A percentile compares a stretch with the other conserved stretches of the same genome.
Evolutionary conservation across 106 monocot species (phyloP).

Genomic region (Dendrobium chrysotoxum): DNA sequence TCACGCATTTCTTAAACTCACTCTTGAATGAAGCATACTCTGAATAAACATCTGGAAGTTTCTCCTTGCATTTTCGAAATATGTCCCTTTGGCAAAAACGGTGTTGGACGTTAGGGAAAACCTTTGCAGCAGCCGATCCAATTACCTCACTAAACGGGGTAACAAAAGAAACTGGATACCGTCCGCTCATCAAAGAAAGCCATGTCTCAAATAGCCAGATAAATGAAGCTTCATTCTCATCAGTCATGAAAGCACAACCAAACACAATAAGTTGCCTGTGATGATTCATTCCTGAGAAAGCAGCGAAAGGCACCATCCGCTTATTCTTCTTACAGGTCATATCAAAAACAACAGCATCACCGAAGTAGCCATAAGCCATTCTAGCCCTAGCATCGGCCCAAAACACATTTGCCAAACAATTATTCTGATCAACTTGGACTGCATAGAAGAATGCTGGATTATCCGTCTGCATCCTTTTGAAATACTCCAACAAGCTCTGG

Average conservation of each 20-base stretch:
- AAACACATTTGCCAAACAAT: conserved; percentile 79
- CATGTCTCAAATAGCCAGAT: conserved; percentile 88
- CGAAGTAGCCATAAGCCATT: conserved; percentile 71
- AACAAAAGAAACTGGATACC: conserved; percentile 50
- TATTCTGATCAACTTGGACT: conserved; percentile 64
- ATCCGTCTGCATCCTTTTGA: conserved; percentile 87
- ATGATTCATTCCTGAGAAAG: conserved; percentile 89
- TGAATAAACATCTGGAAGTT: conserved; percentile 38
- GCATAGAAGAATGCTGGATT: conserved; percentile 96
- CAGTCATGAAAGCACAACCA: conserved; percentile 79
- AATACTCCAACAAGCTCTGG: conserved; percentile 82
- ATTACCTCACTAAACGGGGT: conserved; percentile 37
- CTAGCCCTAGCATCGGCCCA: conserved; percentile 90
- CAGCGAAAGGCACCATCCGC: conserved; percentile 57
- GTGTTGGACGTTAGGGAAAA: conserved; percentile 52
- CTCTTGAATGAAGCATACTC: conserved; percentile 46
- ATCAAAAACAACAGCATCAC: conserved; percentile 72
- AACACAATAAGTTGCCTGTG: conserved; percentile 69
- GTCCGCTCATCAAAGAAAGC: conserved; percentile 60
- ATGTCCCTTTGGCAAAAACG: conserved; percentile 68
- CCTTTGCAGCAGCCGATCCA: conserved; percentile 34
- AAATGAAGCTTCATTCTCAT: conserved; percentile 68
- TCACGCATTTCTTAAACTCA: conserved; percentile 67
- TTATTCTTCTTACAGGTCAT: conserved; percentile 77
- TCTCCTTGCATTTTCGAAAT: conserved; percentile 60